Percentiles rank a stretch among this genome's conserved stretches.
phyloP scores from a whole-genome alignment of 179 eudicot species.

The Dionaea muscipula region DNA sequence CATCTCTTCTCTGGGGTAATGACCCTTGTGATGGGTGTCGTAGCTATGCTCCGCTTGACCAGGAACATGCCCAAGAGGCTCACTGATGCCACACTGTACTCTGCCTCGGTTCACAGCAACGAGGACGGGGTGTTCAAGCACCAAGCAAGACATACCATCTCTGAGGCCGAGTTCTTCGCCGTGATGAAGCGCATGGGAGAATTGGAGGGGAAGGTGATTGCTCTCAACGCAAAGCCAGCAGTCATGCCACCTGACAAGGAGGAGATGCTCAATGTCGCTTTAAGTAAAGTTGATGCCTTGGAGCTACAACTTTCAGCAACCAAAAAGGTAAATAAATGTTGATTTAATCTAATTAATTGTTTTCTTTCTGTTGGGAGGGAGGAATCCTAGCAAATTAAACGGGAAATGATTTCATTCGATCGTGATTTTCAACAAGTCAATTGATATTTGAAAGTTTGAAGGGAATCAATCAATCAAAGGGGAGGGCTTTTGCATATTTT shows the following conservation, averaged over 20 bases:
- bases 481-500: too few relatives aligned
- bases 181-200: constrained; percentile 70
- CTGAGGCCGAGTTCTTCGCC: constrained; percentile 39
- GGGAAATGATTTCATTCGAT: too few relatives aligned
- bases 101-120: constrained; percentile 27
- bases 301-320: constrained; percentile 67
- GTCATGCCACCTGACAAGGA: constrained; percentile 72
- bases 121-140: constrained; percentile 20
- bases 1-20: constrained; percentile 58
- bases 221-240: constrained; percentile 38
- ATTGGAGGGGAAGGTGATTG: constrained; percentile 54
- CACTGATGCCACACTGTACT: constrained; percentile 49
- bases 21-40: constrained; percentile 75
- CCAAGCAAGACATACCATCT: constrained; percentile 21
- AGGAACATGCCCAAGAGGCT: constrained; percentile 72
- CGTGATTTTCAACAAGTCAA: too few relatives aligned
- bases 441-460: too few relatives aligned
- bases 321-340: constrained; percentile 44
- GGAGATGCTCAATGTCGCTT: constrained; percentile 58
- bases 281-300: constrained; percentile 44
- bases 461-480: too few relatives aligned
- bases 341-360: too few relatives aligned
- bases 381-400: too few relatives aligned
- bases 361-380: too few relatives aligned
- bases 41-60: constrained; percentile 68